phyloP scores from a whole-genome alignment of 805 yeast genomes.

The Ogataea zsoltii region DNA sequence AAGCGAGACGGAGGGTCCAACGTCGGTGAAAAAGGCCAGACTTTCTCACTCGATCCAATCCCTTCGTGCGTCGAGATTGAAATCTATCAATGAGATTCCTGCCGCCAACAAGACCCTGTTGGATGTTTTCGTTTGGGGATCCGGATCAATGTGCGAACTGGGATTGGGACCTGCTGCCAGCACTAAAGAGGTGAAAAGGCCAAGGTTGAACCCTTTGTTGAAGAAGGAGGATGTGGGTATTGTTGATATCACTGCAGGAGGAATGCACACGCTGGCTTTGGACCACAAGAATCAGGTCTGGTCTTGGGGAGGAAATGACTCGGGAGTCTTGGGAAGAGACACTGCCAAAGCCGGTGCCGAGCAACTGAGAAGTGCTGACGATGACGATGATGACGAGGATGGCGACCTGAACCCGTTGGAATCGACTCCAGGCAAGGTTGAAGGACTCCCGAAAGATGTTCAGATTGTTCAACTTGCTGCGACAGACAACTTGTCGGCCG shows the following conservation, averaged over 20 bases:
- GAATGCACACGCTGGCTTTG: constrained; percentile 88
- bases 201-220: constrained; percentile 82
- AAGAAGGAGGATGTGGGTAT: constrained; percentile 63
- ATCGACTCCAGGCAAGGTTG: constrained; percentile 83
- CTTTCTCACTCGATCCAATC: constrained; percentile 41
- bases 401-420: constrained; percentile 88
- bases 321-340: constrained; percentile 87
- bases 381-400: constrained; percentile 60
- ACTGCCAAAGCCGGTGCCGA: constrained; percentile 64
- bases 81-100: constrained; percentile 45
- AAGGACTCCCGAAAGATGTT: constrained; percentile 55
- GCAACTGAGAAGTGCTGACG: constrained; percentile 67
- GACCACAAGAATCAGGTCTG: constrained; percentile 78
- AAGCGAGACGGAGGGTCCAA: constrained; percentile 24
- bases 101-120: constrained; percentile 45
- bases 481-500: constrained; percentile 88
- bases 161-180: constrained; percentile 96
- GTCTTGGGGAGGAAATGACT: constrained; percentile 99
- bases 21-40: constrained; percentile 36
- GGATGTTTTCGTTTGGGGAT: constrained; percentile 91
- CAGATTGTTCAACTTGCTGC: constrained; percentile 83
- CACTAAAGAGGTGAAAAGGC: constrained; percentile 93
- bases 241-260: constrained; percentile 91
- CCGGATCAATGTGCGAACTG: constrained; percentile 96
- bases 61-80: constrained; percentile 50